Evolutionary conservation across 257 asterid species (phyloP), one percentile per base, ranked within the genome.

Genomic region (Lantana camara): DNA sequence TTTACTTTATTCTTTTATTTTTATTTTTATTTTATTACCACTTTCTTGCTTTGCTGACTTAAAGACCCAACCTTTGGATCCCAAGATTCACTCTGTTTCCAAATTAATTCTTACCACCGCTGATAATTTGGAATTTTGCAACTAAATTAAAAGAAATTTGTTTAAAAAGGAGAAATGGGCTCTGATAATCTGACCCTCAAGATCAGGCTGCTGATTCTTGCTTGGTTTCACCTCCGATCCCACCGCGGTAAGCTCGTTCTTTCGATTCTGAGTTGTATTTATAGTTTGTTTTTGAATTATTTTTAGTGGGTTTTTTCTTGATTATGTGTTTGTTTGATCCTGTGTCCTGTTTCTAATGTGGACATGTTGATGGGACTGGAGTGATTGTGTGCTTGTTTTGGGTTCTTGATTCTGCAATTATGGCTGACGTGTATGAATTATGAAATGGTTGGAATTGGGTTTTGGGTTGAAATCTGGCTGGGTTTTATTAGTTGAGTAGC

Each of bases 141-240:
- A 30, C n/a, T n/a, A n/a, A n/a, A n/a, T n/a, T n/a, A n/a, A 22
- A 4, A 29, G 23, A 0, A 35, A 13, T 40, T 50, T 4, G 23
- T n/a, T n/a, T n/a, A 35, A 40, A 19, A n/a, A 37, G 10, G 11
- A 7, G 5, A 41, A 44, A 85, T 80, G 85, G 87, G 65, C 49
- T 32, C 75, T 58, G 57, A 74, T 29, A 64, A 66, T 72, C 38
- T 67, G 71, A 63, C 79, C 66, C 72, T 71, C 73, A 83, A 80
- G 71, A 60, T 80, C 72, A 83, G 72, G 79, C 75, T 83, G 32
- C 70, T 73, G 60, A 65, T 84, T 21, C 81, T 83, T 68, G 71
- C 85, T 49, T 77, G 78, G 80, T 64, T 87, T 42, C 90, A 80
- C 78, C 73, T 79, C 80, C 87, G 90, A 79, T 82, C 89, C 76